Conservation (phyloP, 2,329 filamentous ascomycete genomes). For the Fusarium tanahbumbuense region DNA sequence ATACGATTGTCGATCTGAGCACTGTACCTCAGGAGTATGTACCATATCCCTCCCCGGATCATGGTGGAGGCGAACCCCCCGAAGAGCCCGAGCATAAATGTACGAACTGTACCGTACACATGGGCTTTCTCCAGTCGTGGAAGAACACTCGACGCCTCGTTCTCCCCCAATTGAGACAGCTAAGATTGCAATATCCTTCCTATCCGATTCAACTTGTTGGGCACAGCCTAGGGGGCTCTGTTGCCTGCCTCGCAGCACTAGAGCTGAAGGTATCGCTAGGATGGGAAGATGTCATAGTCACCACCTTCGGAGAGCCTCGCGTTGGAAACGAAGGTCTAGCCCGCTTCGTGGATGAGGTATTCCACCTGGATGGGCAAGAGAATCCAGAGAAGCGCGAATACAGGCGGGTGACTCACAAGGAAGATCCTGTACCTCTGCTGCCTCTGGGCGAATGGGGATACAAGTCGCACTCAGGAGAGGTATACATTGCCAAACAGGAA, state of each 20-base stretch:
- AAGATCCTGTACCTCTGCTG: constrained; percentile 89
- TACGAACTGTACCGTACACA: constrained; percentile 90
- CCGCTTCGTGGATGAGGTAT: constrained; percentile 65
- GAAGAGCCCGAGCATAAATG: constrained; percentile 68
- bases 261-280: constrained; percentile 80
- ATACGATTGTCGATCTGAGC: constrained; percentile 90
- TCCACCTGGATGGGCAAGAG: constrained; percentile 55
- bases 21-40: constrained; percentile 91
- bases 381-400: constrained; percentile 61
- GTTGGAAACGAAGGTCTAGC: constrained; percentile 69
- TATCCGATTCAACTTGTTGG: constrained; percentile 85
- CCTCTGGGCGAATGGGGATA: constrained; percentile 92
- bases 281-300: constrained; percentile 79
- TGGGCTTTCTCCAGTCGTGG: constrained; percentile 91
- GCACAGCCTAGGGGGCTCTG: constrained; percentile 91
- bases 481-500: constrained; percentile 80
- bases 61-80: constrained; percentile 51
- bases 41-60: constrained; percentile 77
- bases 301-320: constrained; percentile 91
- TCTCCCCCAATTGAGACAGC: constrained; percentile 71
- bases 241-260: constrained; percentile 86
- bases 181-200: constrained; percentile 71
- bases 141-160: constrained; percentile 76
- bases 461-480: constrained; percentile 83
- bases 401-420: constrained; percentile 83